phyloP scores from a whole-genome alignment of 2,329 filamentous ascomycete genomes.

The Byssochlamys sp. region DNA sequence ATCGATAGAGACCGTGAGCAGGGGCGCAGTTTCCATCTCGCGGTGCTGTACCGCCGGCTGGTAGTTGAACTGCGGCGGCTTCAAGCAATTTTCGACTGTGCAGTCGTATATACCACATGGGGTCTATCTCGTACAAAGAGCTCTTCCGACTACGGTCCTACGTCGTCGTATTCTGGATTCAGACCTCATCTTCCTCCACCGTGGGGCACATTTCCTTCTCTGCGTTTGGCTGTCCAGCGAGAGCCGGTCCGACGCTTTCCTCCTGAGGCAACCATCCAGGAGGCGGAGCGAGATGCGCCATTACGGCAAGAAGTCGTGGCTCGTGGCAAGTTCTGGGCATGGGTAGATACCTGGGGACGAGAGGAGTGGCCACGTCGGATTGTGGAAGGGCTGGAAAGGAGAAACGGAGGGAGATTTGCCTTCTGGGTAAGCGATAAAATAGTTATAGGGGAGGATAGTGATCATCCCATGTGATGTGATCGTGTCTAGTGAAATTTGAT shows the following conservation, averaged over 20 bases:
- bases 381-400: slow-evolving; percentile 17
- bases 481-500: background rate
- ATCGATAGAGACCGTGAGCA: slow-evolving; percentile 18
- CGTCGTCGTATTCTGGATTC: slow-evolving; percentile 14
- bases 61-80: slow-evolving; percentile 23
- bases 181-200: slow-evolving; percentile 27
- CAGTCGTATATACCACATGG: slow-evolving; percentile 30
- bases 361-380: slow-evolving; percentile 21
- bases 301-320: slow-evolving; percentile 27
- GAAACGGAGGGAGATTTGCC: slow-evolving; percentile 18
- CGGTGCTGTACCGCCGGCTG: slow-evolving; percentile 22
- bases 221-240: slow-evolving; percentile 29
- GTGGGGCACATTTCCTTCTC: slow-evolving; percentile 29
- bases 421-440: slow-evolving; percentile 15
- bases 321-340: slow-evolving; percentile 25
- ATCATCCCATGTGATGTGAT: background rate
- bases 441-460: background rate
- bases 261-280: slow-evolving; percentile 20
- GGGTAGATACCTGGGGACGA: slow-evolving; percentile 27
- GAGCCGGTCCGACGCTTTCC: slow-evolving; percentile 28
- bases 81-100: slow-evolving; percentile 30
- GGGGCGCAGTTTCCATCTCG: slow-evolving; percentile 20
- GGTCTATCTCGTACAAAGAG: slow-evolving; percentile 8
- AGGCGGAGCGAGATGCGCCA: slow-evolving; percentile 25
- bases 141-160: slow-evolving; percentile 6